A percentile compares a stretch with the other conserved stretches of the same genome.
Conservation (phyloP, 2,329 filamentous ascomycete species). For the Escovopsis sp. region DNA sequence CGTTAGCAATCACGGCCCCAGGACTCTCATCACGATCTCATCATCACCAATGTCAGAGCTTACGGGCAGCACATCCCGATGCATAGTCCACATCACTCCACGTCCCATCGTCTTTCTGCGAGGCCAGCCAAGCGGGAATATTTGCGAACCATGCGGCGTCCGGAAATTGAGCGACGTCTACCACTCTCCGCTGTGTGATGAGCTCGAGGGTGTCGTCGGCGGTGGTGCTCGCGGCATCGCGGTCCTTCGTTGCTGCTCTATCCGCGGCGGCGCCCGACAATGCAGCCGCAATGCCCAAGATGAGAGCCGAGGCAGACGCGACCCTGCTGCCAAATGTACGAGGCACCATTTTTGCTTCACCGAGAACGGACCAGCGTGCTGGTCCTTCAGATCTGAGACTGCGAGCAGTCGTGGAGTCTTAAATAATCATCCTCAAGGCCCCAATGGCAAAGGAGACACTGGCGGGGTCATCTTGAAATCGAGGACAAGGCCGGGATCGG, state of each 20-base stretch:
- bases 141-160: conserved; percentile 9
- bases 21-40: not conserved
- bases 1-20: not conserved
- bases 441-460: no score
- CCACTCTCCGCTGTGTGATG: conserved; percentile 7
- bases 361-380: no score
- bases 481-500: no score
- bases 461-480: no score
- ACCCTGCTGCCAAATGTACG: not conserved
- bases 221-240: no score
- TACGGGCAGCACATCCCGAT: conserved; percentile 11
- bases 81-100: conserved; percentile 12
- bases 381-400: no score
- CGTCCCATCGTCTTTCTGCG: conserved; percentile 10
- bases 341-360: conserved; percentile 2
- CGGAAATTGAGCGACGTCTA: conserved; percentile 10
- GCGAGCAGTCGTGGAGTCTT: not conserved
- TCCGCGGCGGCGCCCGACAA: no score
- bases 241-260: not conserved
- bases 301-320: not conserved
- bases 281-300: conserved; percentile 1
- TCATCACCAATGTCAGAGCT: conserved; percentile 1
- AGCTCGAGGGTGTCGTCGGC: conserved; percentile 6
- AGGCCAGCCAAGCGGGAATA: conserved; percentile 8
- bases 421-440: no score